Conservation (phyloP, 768 basidiomycete species). For the Tylopilus rubrobrunneus region DNA sequence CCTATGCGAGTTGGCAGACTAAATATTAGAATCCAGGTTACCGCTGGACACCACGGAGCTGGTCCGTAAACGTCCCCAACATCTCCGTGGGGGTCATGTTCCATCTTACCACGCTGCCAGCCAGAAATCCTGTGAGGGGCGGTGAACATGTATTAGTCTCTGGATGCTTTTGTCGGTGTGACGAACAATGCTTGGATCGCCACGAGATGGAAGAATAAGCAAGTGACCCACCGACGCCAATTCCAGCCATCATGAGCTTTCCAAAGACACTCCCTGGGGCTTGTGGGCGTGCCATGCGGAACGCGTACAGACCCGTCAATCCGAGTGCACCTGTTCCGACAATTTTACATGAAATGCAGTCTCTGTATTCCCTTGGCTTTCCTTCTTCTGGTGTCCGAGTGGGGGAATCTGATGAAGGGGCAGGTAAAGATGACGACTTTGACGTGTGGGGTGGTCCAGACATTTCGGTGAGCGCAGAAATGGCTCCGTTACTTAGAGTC, state of each 20-base stretch:
- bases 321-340: constrained; percentile 63
- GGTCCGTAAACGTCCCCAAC: constrained; percentile 12
- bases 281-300: constrained; percentile 57
- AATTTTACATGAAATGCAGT: constrained; percentile 69
- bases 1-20: not conserved
- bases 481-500: not conserved
- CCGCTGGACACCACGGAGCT: constrained; percentile 3
- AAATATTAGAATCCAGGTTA: constrained; percentile 3
- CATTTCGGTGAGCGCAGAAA: constrained; percentile 5
- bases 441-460: constrained; percentile 17
- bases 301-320: constrained; percentile 62
- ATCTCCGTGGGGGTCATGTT: constrained; percentile 27
- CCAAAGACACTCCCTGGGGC: constrained; percentile 60
- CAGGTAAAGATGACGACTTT: not conserved
- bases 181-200: not conserved
- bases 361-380: constrained; percentile 31
- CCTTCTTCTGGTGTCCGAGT: constrained; percentile 5
- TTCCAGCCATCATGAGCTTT: constrained; percentile 56
- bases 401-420: not conserved
- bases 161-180: no score
- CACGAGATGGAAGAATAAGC: not conserved
- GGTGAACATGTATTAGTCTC: constrained; percentile 8
- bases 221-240: constrained; percentile 54
- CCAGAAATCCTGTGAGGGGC: constrained; percentile 22
- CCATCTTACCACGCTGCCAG: constrained; percentile 30